A percentile compares a stretch with the other conserved stretches of the same genome.
These are phyloP conservation scores for Lactarius sanguifluus DNA, from an alignment of 768 basidiomycete species.

Conservation along the genomic window DNA sequence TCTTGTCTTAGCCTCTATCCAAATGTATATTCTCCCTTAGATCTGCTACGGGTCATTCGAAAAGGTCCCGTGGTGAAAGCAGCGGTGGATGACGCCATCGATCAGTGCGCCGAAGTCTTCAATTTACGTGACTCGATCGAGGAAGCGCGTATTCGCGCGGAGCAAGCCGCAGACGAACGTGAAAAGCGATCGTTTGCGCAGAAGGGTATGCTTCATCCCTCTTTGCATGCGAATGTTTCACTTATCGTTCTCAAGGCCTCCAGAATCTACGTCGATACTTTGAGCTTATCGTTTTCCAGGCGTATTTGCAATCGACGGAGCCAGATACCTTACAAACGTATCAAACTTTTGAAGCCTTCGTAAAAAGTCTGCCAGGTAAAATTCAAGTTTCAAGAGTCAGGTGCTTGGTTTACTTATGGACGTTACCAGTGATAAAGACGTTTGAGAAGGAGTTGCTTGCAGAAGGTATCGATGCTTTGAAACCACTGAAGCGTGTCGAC, in stretches of 20 bases:
- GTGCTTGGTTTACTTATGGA: background rate
- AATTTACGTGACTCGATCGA: constrained; percentile 92
- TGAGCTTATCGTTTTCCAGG: constrained; percentile 83
- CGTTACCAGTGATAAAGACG: constrained; percentile 78
- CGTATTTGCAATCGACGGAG: constrained; percentile 78
- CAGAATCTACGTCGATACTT: constrained; percentile 85
- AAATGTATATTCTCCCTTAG: constrained; percentile 40
- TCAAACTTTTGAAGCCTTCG: constrained; percentile 78
- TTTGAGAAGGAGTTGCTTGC: constrained; percentile 86
- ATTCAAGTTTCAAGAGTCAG: constrained; percentile 50
- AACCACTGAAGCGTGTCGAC: constrained; percentile 75
- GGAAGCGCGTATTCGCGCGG: constrained; percentile 71
- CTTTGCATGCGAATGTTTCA: background rate
- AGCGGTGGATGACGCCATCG: constrained; percentile 84
- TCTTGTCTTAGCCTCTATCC: constrained; percentile 1
- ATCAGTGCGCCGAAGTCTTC: constrained; percentile 77
- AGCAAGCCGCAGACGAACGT: constrained; percentile 70
- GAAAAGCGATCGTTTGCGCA: constrained; percentile 66
- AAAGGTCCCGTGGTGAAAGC: constrained; percentile 85
- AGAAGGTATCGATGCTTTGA: constrained; percentile 76
- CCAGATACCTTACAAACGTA: constrained; percentile 78
- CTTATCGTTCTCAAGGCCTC: constrained; percentile 47
- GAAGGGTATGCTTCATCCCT: constrained; percentile 50
- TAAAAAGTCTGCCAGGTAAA: constrained; percentile 80
- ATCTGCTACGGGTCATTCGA: constrained; percentile 80